Evolutionary conservation across 371 early-diverging fungal species (phyloP), one percentile per base, ranked within the genome.

Genomic region (Rhizopus delemar): DNA sequence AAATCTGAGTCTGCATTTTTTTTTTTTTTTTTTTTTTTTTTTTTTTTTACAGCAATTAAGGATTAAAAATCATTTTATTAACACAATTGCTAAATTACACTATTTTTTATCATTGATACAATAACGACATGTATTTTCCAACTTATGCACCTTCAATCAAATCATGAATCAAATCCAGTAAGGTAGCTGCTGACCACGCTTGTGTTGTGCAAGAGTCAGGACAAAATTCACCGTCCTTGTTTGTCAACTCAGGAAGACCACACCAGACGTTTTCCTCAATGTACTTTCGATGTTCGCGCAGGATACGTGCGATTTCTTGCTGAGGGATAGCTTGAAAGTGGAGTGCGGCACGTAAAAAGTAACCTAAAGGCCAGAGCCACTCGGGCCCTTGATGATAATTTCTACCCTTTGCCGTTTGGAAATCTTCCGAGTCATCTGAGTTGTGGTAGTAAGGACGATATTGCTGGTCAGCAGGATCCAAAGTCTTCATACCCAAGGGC

Each of bases 331-430:
- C 62, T 49, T 81, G 76, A 64, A 96, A 93, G 34, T 81, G 58
- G n/a, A 90, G 67, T 46, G 88, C 90, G 2, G 99, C 94, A 11
- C 91, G 86, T 54, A 96, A 77, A 71, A 87, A 96, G 76, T 88
- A 95, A 0, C 96, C 96, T 0, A 86, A 79, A 11, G 84, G 82
- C 96, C 97, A 98, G 5, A 97, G 80, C 99, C 99, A 98, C 83
- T 98, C 99, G 69, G 92, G 86, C 4, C 97, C 99, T 65, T 97
- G 94, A 65, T 98, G 98, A 67, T 98, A 98, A 68, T 98, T 98
- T 73, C 89, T 90, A 11, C 99, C 99, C 54, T 96, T 94, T 4
- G 97, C 92, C 0, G 94, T 81, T 16, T 83, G 72, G 16, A 86
- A 76, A 65, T 98, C 96, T 13, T 75, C 74, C 22, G 91, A 88